Evolutionary conservation across 2,329 filamentous ascomycete genomes (phyloP), one percentile per base, ranked within the genome.

Genomic region (Penicillium sp.): DNA sequence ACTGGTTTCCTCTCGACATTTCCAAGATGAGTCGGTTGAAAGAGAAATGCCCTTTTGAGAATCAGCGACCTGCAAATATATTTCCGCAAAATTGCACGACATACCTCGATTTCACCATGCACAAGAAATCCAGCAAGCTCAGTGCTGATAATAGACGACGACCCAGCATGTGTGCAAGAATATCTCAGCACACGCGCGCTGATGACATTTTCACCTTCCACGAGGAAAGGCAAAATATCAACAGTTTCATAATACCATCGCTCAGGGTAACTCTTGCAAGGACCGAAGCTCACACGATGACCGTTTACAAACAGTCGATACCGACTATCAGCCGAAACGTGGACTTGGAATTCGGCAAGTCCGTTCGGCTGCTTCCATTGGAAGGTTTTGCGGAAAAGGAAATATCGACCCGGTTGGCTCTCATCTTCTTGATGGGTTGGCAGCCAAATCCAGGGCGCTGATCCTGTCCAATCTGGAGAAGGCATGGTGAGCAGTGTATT

Each of bases 231-330:
- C 9, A 56, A 11, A 36, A 66, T 64, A 34, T 66, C 58, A n/a
- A 64, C 50, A 1, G 57, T 63, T 21, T 66, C 62, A 52, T 63
- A 66, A 47, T 64, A 53, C 64, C 64, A 66, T 22, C 34, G 47
- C 38, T 56, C 48, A 9, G 52, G 38, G 39, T 64, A 57, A 31
- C 61, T 61, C 44, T 64, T 65, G 46, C 50, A 55, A 22, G 62
- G 61, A 3, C 62, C 62, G 43, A 65, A 64, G 43, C 57, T 55
- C 31, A 61, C 55, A 9, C 59, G 55, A 16, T 57, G 18, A 4
- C 58, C 56, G 50, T 65, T 65, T 8, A 65, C 43, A 43, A 56
- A 65, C 1, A 65, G 53, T 14, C 58, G 49, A 43, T 64, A 65
- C 9, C 61, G 57, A 24, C 55, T 65, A 42, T 65, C 62, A 10